Conservation (phyloP, 2,329 filamentous ascomycete species). For the Fusarium sp. region DNA sequence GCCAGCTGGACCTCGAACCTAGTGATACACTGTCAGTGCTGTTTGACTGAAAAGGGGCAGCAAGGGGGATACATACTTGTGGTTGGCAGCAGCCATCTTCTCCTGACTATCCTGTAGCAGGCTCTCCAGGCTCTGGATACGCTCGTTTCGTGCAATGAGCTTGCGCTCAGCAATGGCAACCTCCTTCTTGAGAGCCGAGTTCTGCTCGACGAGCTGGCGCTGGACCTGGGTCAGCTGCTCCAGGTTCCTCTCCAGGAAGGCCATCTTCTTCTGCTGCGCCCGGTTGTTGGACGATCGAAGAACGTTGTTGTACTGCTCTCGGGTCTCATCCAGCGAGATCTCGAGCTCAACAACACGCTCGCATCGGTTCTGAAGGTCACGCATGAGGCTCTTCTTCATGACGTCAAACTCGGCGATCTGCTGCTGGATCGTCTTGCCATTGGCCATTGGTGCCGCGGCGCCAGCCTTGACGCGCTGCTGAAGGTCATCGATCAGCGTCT, state of each 20-base stretch:
- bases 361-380: conserved; percentile 97
- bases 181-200: conserved; percentile 97
- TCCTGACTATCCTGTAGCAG: conserved; percentile 97
- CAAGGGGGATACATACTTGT: conserved; percentile 76
- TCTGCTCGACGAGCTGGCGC: conserved; percentile 97
- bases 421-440: conserved; percentile 94
- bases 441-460: conserved; percentile 69
- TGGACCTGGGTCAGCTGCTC: conserved; percentile 98
- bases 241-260: conserved; percentile 96
- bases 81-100: conserved; percentile 96
- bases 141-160: conserved; percentile 94
- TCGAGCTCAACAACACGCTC: conserved; percentile 98
- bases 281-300: conserved; percentile 96
- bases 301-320: conserved; percentile 99
- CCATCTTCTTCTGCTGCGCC: conserved; percentile 99
- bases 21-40: conserved; percentile 43
- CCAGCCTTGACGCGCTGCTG: conserved; percentile 78
- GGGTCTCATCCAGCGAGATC: conserved; percentile 95
- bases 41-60: neutral
- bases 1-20: conserved; percentile 98
- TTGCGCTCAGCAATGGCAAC: conserved; percentile 98
- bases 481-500: conserved; percentile 82
- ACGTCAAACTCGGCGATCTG: conserved; percentile 98
- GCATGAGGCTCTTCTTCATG: conserved; percentile 99
- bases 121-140: conserved; percentile 92